A percentile compares a stretch with the other conserved stretches of the same genome.
Conservation (phyloP, 139 green algal species). For the Coccomyxa sp. region DNA sequence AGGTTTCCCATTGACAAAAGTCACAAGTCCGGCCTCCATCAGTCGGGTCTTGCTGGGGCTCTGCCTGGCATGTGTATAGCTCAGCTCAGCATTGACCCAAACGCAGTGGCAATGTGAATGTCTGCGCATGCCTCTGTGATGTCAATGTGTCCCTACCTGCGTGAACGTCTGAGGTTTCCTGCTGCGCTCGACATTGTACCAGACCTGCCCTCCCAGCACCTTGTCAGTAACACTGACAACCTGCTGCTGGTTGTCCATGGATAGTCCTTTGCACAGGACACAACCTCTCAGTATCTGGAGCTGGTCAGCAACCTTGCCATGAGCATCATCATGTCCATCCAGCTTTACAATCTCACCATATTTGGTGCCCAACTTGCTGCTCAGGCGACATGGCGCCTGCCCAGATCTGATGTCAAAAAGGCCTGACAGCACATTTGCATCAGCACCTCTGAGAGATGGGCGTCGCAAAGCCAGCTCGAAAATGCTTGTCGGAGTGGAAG, state of each 20-base stretch:
- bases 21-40: conserved; percentile 48
- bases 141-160: not conserved
- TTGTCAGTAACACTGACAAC: conserved; percentile 63
- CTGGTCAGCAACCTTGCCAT: no score
- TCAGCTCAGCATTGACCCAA: no score
- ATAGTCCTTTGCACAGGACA: conserved; percentile 24
- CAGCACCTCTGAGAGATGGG: not conserved
- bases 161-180: conserved; percentile 70
- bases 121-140: no score
- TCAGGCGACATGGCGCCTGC: conserved; percentile 19
- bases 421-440: conserved; percentile 1
- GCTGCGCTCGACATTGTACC: conserved; percentile 66
- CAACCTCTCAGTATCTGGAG: no score
- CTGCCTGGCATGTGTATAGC: no score
- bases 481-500: not conserved
- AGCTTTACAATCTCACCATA: conserved; percentile 22
- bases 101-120: no score
- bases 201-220: conserved; percentile 29
- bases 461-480: not conserved
- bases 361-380: conserved; percentile 37
- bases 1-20: conserved; percentile 61
- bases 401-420: conserved; percentile 15
- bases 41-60: conserved; percentile 35
- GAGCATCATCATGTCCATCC: no score
- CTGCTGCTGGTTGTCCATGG: conserved; percentile 50